These are phyloP conservation scores for Panicum hallii DNA, from an alignment of 202 grass and related monocot genomes.

Conservation along the genomic window DNA sequence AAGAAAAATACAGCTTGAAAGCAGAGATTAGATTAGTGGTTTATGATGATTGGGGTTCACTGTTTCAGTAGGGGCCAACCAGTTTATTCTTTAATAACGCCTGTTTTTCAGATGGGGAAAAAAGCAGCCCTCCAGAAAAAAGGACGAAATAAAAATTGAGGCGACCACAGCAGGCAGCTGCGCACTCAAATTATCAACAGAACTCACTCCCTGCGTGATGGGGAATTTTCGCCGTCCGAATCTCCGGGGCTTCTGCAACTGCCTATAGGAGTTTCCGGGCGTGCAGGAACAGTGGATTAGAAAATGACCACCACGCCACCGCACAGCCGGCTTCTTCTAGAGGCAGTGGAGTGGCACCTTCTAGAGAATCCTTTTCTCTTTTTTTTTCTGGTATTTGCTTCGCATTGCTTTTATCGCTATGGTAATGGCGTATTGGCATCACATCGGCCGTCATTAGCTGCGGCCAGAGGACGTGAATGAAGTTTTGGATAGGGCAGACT, in stretches of 20 bases:
- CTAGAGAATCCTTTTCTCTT: constrained; percentile 11
- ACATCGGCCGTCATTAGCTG: constrained; percentile 21
- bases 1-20: not conserved
- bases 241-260: constrained; percentile 2
- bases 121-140: too few relatives aligned
- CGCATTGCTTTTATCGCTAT: constrained; percentile 13
- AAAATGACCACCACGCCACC: constrained; percentile 37
- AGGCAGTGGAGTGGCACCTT: constrained; percentile 24
- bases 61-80: not conserved
- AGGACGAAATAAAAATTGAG: not conserved
- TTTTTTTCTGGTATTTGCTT: constrained; percentile 11
- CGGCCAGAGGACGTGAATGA: constrained; percentile 18
- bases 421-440: constrained; percentile 32
- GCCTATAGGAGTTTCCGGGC: not conserved
- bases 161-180: not conserved
- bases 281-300: constrained; percentile 22
- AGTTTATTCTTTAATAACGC: not conserved
- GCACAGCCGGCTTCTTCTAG: not conserved
- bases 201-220: too few relatives aligned
- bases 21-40: not conserved
- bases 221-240: not conserved
- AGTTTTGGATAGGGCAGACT: constrained; percentile 41
- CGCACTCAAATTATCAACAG: not conserved
- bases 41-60: constrained; percentile 3
- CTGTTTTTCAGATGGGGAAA: not conserved